Evolutionary conservation across 2,329 filamentous ascomycete genomes (phyloP), one percentile per base, ranked within the genome.

Genomic region (Chaetoscypha palmicola): DNA sequence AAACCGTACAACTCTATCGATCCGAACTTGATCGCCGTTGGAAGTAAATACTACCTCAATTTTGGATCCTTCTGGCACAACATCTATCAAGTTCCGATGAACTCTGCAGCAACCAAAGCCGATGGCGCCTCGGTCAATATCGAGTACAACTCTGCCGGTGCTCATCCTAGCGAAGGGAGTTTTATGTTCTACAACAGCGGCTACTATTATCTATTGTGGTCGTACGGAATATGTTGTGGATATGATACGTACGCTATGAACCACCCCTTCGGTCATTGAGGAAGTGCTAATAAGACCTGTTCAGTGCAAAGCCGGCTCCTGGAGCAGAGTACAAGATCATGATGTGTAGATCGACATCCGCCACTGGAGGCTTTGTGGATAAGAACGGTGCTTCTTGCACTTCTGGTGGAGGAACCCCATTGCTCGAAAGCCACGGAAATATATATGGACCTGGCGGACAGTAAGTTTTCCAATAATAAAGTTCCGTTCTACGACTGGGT

Each of bases 31-130:
- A 61, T 78, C 47, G 56, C 65, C 9, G 66, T 62, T 2, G 64
- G 63, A 26, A 62, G 61, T 7, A 60, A 46, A 2, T 72, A 71
- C 52, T 69, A 70, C 45, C 63, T 81, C 58, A 76, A 69, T 47
- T 86, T 84, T 50, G 82, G 81, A 19, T 82, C 77, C 10, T 86
- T 83, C 69, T 87, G 80, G 79, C 61, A 65, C 5, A 74, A 79
- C 56, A 69, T 86, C 46, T 82, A 76, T 64, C 75, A 78, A 56
- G 75, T 77, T 1, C 58, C 66, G 26, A 70, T 84, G 60, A 58
- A 53, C 26, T 58, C 58, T 23, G 53, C 59, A 2, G 58, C 61
- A 5, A 64, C 59, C 9, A 61, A 57, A 17, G 54, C 55, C 3
- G 46, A 58, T 2, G 51, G 40, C 7, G 47, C 58, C 1, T 57